Percentiles rank a stretch among this genome's conserved stretches.
phyloP scores from a whole-genome alignment of 1,139 yeast genomes.

The Spathaspora sp. region DNA sequence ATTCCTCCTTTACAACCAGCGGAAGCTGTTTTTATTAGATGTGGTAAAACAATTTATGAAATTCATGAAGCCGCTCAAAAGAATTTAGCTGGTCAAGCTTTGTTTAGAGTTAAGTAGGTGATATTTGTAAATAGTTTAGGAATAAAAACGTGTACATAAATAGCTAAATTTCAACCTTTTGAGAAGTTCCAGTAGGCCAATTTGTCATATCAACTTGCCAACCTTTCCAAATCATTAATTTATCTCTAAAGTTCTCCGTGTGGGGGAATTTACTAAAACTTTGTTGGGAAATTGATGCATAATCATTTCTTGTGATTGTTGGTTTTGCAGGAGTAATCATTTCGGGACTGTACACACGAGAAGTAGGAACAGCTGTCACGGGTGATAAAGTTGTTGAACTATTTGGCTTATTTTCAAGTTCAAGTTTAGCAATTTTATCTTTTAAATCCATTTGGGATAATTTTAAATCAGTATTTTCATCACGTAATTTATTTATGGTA shows the following conservation, averaged over 20 bases:
- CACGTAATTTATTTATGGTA: constrained; percentile 40
- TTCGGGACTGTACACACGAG: constrained; percentile 8
- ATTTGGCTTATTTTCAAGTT: constrained; percentile 21
- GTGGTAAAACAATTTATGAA: constrained; percentile 55
- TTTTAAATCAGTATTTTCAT: constrained; percentile 47
- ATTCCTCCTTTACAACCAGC: constrained; percentile 87
- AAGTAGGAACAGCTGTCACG: constrained; percentile 1
- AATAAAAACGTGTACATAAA: constrained; percentile 4
- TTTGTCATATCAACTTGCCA: constrained; percentile 86
- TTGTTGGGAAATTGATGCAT: constrained; percentile 33
- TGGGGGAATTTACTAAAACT: constrained; percentile 20
- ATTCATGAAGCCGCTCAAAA: constrained; percentile 82
- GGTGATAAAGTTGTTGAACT: constrained; percentile 6
- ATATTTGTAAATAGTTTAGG: not conserved
- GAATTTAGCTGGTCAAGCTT: constrained; percentile 71
- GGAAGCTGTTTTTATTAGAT: constrained; percentile 71
- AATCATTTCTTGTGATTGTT: constrained; percentile 33
- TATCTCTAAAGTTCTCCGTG: constrained; percentile 41
- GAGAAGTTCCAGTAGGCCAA: constrained; percentile 52
- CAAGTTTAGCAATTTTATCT: constrained; percentile 30
- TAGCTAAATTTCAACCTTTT: constrained; percentile 26
- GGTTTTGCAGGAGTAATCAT: constrained; percentile 32
- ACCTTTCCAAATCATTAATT: constrained; percentile 64
- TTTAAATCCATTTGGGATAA: constrained; percentile 48
- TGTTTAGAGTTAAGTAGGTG: constrained; percentile 71